Base-by-base conservation (phyloP, 225 moss, liverwort and hornwort genomes). In the Climacium dendroides region DNA sequence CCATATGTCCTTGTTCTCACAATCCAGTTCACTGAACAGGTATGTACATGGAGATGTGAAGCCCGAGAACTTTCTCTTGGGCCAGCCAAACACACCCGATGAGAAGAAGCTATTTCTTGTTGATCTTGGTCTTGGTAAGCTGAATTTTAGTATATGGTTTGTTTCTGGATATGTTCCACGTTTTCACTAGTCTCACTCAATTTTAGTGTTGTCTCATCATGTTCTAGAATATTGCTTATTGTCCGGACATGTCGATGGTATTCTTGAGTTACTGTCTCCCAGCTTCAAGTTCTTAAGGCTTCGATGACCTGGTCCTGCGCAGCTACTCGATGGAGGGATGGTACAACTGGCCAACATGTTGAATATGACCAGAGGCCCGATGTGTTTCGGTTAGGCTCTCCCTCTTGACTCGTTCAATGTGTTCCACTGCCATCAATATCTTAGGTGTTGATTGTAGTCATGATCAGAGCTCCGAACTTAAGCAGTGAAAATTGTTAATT, bases 41-140 rank as follows among this genome's bases (percentile, higher is more conserved):
- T 99, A 99, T 87, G 98, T 99, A 29, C 98, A 99, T 81, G 98
- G 98, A 90, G 98, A 99, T 87, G 98, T 99, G 73, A 99, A 99
- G 90, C 98, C 98, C 6, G 98, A 99, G 85, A 99, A 99, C 52
- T 99, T 99, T 85, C 95, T 99, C 17, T 80, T 99, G 90, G 98
- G 98, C 53, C 98, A 99, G 92, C 88, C 98, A 25, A 95, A 92
- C 52, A 94, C 97, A 45, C 73, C 90, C 17, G 97, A 99, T 79
- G 98, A 99, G 87, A 99, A 97, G 85, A 99, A 99, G 85, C 94
- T 99, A 5, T 99, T 97, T 83, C 99, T 99, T 72, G 99, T 97
- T 79, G 99, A 97, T 90, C 97, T 97, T 71, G 96, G 97, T 35
- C 94, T 97, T 90, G 97, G 98, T 99, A 77, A 90, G 95, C 67